phyloP scores from a whole-genome alignment of 305 asterid genomes.

The Fraxinus latifolia region DNA sequence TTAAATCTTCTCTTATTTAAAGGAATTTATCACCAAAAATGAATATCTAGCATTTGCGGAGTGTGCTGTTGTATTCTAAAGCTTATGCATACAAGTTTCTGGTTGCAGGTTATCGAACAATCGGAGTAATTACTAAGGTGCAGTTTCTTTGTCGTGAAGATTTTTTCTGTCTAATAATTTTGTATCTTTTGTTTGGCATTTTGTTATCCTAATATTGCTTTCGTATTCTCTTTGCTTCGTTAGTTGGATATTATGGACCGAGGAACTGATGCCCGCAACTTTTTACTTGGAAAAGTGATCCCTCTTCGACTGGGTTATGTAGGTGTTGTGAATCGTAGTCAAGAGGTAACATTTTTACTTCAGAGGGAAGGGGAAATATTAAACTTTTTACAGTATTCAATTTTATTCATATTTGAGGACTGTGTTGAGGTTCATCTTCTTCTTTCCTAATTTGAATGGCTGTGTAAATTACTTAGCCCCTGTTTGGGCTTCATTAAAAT shows the following conservation, averaged over 20 bases:
- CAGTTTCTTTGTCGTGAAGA: slow-evolving; percentile 4
- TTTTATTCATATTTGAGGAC: neutral
- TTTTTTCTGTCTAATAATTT: neutral
- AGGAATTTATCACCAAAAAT: neutral
- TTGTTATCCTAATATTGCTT: neutral
- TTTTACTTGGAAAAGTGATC: slow-evolving; percentile 90
- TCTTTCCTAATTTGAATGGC: neutral
- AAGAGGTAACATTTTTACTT: slow-evolving; percentile 63
- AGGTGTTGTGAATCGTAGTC: slow-evolving; percentile 97
- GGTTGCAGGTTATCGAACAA: slow-evolving; percentile 75
- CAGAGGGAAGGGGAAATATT: neutral
- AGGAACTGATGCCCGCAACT: slow-evolving; percentile 97
- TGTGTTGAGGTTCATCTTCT: slow-evolving; percentile 8
- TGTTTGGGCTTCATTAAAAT: neutral
- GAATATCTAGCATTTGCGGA: slow-evolving; percentile 16
- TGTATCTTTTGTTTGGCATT: neutral
- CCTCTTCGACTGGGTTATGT: slow-evolving; percentile 98
- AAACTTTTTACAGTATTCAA: neutral
- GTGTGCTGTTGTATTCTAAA: slow-evolving; percentile 19
- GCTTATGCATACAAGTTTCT: slow-evolving; percentile 29
- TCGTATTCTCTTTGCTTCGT: slow-evolving; percentile 31
- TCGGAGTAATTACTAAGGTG: slow-evolving; percentile 95
- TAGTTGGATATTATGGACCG: slow-evolving; percentile 99
- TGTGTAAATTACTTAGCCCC: neutral
- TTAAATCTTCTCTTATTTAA: neutral